phyloP scores from a whole-genome alignment of 192 early-diverging fungal species.

The Gorgonomyces haynaldii region DNA sequence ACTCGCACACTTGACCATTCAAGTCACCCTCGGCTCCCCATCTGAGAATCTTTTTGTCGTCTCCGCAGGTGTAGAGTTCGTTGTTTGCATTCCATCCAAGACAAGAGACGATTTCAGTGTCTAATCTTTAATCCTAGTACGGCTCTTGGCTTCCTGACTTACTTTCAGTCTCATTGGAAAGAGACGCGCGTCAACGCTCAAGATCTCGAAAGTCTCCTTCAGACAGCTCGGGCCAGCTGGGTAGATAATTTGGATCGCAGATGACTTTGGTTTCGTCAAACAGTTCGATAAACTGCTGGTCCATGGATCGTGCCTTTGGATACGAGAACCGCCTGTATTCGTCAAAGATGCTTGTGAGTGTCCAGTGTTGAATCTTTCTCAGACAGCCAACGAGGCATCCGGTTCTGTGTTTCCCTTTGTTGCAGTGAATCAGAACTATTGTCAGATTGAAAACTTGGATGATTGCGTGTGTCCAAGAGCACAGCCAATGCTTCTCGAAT shows the following conservation, averaged over 20 bases:
- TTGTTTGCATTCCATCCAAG: slow-evolving; percentile 47
- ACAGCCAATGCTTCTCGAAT: slow-evolving; percentile 39
- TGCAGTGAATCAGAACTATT: slow-evolving; percentile 85
- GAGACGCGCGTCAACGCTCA: no score
- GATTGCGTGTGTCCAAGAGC: slow-evolving; percentile 33
- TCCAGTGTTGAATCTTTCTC: slow-evolving; percentile 90
- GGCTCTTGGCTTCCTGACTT: slow-evolving; percentile 13
- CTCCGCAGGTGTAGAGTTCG: slow-evolving; percentile 40
- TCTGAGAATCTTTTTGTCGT: slow-evolving; percentile 34
- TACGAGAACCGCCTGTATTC: slow-evolving; percentile 84
- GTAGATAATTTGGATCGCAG: slow-evolving; percentile 26
- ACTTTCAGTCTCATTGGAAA: slow-evolving; percentile 27
- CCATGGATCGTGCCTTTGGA: slow-evolving; percentile 40
- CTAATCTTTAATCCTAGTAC: slow-evolving; percentile 12
- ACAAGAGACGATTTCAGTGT: slow-evolving; percentile 37
- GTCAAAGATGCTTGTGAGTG: slow-evolving; percentile 89
- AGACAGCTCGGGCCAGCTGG: slow-evolving; percentile 37
- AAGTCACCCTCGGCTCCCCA: slow-evolving; percentile 47
- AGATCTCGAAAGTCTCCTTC: background rate
- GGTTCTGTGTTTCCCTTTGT: slow-evolving; percentile 98
- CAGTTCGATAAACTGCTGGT: slow-evolving; percentile 51
- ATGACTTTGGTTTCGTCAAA: slow-evolving; percentile 36
- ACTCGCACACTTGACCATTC: slow-evolving; percentile 14
- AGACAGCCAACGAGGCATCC: slow-evolving; percentile 95
- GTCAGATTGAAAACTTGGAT: slow-evolving; percentile 17